Base-by-base conservation (phyloP, 768 basidiomycete genomes). In the Leccinum boreale region DNA sequence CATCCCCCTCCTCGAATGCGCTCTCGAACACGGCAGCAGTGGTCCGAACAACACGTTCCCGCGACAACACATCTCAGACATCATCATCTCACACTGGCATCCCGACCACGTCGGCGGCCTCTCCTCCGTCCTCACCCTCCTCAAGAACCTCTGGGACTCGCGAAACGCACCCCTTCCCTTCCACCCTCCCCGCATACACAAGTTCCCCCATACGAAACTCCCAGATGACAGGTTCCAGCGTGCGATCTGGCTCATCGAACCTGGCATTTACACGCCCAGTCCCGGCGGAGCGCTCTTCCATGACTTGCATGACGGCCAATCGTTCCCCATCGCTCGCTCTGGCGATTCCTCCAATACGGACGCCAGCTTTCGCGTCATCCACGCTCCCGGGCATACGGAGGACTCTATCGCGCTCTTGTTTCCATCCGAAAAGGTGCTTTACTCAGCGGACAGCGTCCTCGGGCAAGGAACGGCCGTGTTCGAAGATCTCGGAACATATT, bases 71-170 rank as follows among this genome's bases (percentile, higher is more conserved):
- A 74, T 98, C 50, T 92, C 91, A 11, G 94, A 98, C 68, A 91
- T 98, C 72, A 78, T 98, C 65, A 78, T 98, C 55, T 92, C 94
- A 0, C 96, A 98, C 71, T 87, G 87, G 80, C 96, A 98, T 69
- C 75, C 77, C 29, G 96, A 98, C 73, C 96, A 98, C 62, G 78
- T 87, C 61, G 82, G 82, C 7, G 96, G 94, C 5, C 76, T 97
- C 2, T 81, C 82, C 0, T 74, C 81, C 28, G 87, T 97, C 1
- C 79, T 98, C 1, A 61, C 67, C 5, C 82, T 92, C 44, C 79
- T 97, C 2, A 75, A 79, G 11, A 69, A 76, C 36, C 73, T 88
- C n/a, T 90, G 89, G 88, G 72, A 78, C 56, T 73, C 76, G 65
- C 73, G 79, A 4, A 79, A 81, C 58, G 65, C 75, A 12, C 66